These are phyloP conservation scores for Xylariales sp. DNA, from an alignment of 2,329 filamentous ascomycete genomes.

Conservation along the genomic window DNA sequence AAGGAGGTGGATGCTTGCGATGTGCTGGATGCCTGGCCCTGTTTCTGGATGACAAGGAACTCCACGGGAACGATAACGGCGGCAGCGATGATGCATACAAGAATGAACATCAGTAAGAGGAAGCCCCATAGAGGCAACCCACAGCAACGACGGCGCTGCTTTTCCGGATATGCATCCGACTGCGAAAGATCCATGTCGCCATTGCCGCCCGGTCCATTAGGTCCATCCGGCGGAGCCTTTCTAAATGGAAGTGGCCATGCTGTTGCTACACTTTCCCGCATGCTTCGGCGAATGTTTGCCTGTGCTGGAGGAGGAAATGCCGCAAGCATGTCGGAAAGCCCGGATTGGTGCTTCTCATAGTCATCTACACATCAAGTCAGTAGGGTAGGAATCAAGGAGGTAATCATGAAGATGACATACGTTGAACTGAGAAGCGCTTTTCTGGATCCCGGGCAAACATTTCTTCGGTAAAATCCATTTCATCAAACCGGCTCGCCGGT, in stretches of 20 bases:
- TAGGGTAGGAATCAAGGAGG: too few relatives aligned
- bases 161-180: neutral
- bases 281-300: constrained; percentile 33
- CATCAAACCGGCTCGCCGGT: constrained; percentile 55
- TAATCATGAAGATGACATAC: too few relatives aligned
- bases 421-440: constrained; percentile 30
- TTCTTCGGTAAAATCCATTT: constrained; percentile 47
- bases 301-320: constrained; percentile 60
- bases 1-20: constrained; percentile 17
- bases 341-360: constrained; percentile 42
- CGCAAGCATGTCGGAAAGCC: constrained; percentile 60
- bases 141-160: constrained; percentile 64
- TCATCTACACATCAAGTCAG: constrained; percentile 25
- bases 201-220: constrained; percentile 7
- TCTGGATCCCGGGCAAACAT: constrained; percentile 33
- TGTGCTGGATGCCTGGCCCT: constrained; percentile 15
- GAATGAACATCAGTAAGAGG: constrained; percentile 57
- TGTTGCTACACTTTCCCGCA: constrained; percentile 39
- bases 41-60: constrained; percentile 56
- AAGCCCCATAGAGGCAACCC: constrained; percentile 80
- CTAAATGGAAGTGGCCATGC: constrained; percentile 48
- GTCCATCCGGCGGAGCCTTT: constrained; percentile 17
- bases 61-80: constrained; percentile 76
- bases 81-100: constrained; percentile 70
- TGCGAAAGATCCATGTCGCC: neutral